Conservation (phyloP, 2,329 filamentous ascomycete genomes). For the Colletotrichum magnum region DNA sequence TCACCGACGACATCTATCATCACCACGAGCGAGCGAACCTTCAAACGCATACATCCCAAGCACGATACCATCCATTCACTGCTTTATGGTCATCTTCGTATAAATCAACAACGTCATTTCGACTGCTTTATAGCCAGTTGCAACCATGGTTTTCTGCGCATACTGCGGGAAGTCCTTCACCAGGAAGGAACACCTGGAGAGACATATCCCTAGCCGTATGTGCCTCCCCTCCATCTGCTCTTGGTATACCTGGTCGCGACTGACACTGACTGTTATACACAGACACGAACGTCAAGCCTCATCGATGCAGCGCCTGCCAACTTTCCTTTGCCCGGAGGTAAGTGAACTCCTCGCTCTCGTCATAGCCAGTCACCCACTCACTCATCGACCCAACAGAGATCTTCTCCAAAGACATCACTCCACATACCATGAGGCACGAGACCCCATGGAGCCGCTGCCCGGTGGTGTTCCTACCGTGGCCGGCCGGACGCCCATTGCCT, state of each 20-base stretch:
- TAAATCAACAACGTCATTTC: conserved; percentile 13
- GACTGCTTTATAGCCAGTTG: neutral
- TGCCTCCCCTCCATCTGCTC: conserved; percentile 17
- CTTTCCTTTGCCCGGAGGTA: conserved; percentile 66
- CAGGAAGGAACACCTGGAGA: conserved; percentile 69
- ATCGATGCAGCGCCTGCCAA: conserved; percentile 63
- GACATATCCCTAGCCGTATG: conserved; percentile 68
- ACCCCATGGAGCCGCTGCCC: conserved; percentile 60
- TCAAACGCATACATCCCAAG: neutral
- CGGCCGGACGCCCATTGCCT: conserved; percentile 55
- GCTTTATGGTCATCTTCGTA: conserved; percentile 23
- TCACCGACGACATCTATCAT: neutral
- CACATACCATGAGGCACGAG: conserved; percentile 65
- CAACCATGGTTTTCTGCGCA: conserved; percentile 62
- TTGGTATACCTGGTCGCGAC: neutral
- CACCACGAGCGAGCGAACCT: neutral
- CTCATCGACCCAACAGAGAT: conserved; percentile 54
- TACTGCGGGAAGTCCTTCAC: conserved; percentile 70
- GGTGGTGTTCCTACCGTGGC: conserved; percentile 59
- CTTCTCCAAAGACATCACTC: conserved; percentile 65
- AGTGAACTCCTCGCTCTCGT: conserved; percentile 28
- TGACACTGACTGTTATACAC: conserved; percentile 40
- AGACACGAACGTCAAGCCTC: conserved; percentile 71
- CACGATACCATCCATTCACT: neutral
- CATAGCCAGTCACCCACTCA: conserved; percentile 26